Base-by-base conservation (phyloP, 768 basidiomycete species). In the Lentinula boryana region DNA sequence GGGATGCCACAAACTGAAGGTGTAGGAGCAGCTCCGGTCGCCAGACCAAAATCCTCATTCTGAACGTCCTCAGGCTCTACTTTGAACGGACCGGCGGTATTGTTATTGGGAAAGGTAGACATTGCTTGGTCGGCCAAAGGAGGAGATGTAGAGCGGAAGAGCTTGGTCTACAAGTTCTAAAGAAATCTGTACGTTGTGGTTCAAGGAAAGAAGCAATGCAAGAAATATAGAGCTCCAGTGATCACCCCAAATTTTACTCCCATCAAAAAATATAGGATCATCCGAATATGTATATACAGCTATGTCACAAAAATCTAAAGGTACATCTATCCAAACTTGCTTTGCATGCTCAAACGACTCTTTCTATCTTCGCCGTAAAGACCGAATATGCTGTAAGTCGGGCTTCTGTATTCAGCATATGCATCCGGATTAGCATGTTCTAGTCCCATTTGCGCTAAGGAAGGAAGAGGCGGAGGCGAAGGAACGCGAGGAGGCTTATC, bases 321-420 rank as follows among this genome's bases (percentile, higher is more conserved):
- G 23, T 31, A 16, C 21, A 43, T 15, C 21, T 53, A 55, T 63
- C 36, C 38, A 8, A 33, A 8, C 49, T 55, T 35, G 56, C 54
- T 48, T 27, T 56, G 54, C 32, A 52, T 44, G 43, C 63, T 62
- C 40, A 63, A 65, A 15, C 72, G 65, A 55, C 84, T 85, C 73
- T 83, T 88, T 64, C 83, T 74, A 48, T 85, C 85, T 31, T 72
- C 77, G 56, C 84, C 86, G 67, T 91, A 91, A 64, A 91, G 65
- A 43, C 87, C 87, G 67, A 88, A 92, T 59, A 93, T 82, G 69
- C 90, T 93, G 65, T 92, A 92, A 5, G 91, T 92, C 16, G 91
- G 89, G 66, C 90, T 90, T 63, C 84, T 78, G 63, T 92, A 91
- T 52, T 82, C 83, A 5, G 76, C 81, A 70, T 81, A 88, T 3